Evolutionary conservation across 176 grass and related monocot species (phyloP).

Genomic region (Eremochloa ophiuroides): DNA sequence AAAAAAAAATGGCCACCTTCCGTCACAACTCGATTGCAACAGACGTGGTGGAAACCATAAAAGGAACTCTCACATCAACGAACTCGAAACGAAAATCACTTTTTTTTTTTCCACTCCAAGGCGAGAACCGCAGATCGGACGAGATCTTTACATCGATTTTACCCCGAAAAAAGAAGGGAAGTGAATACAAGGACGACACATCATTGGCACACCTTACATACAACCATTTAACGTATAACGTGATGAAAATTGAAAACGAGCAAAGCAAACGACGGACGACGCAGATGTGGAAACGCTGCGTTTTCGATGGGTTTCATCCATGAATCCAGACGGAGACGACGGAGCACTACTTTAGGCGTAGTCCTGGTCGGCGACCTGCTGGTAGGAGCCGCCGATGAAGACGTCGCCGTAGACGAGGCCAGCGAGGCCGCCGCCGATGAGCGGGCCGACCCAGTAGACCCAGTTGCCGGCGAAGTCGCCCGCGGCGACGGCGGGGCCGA

Average conservation of each 20-base stretch:
- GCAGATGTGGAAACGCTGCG: not conserved
- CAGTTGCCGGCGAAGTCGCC: slow-evolving; percentile 81
- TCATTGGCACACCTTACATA: slow-evolving; percentile 12
- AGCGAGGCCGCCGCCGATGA: slow-evolving; percentile 77
- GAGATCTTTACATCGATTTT: slow-evolving; percentile 20
- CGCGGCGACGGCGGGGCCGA: slow-evolving; percentile 74
- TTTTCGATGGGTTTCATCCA: not conserved
- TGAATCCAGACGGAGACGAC: not conserved
- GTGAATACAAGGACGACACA: slow-evolving; percentile 2
- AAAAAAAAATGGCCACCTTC: too few species aligned
- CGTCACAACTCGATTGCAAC: not conserved
- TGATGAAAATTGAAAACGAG: slow-evolving; percentile 2
- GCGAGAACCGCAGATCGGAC: not conserved
- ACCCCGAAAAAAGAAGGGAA: not conserved
- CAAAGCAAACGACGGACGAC: slow-evolving; percentile 18
- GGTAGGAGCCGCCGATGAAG: slow-evolving; percentile 65
- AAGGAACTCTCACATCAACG: not conserved
- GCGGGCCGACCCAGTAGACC: slow-evolving; percentile 95
- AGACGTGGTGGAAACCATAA: not conserved
- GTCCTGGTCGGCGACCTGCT: slow-evolving; percentile 52
- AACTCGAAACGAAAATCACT: not conserved
- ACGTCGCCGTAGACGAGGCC: slow-evolving; percentile 81
- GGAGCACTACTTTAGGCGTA: slow-evolving; percentile 43
- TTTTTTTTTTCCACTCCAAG: not conserved
- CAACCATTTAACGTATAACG: not conserved